A percentile compares a stretch with the other conserved stretches of the same genome.
Evolutionary conservation across 768 basidiomycete genomes (phyloP).

Genomic region (Tylopilus sp.): DNA sequence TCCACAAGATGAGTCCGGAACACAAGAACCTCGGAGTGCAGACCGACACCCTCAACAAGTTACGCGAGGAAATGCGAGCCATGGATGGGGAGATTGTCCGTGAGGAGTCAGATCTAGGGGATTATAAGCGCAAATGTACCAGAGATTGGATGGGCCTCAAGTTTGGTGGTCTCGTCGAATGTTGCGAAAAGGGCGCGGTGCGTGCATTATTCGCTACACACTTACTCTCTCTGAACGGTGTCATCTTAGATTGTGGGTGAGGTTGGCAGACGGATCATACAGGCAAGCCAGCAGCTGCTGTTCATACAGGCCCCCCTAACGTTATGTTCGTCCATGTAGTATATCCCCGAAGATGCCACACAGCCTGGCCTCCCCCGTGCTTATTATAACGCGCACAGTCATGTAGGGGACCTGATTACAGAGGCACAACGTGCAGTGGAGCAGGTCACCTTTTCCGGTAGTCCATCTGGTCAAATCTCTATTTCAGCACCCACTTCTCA

Average conservation of each 20-base stretch:
- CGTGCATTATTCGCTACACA: conserved; percentile 14
- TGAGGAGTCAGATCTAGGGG: conserved; percentile 76
- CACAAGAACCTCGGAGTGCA: conserved; percentile 79
- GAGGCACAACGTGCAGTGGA: conserved; percentile 59
- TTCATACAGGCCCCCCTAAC: conserved; percentile 1
- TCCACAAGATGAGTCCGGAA: conserved; percentile 85
- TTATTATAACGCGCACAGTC: conserved; percentile 65
- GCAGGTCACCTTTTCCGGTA: conserved; percentile 47
- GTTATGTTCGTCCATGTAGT: conserved; percentile 35
- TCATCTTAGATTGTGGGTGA: conserved; percentile 43
- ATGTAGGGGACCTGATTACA: conserved; percentile 55
- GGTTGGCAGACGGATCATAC: conserved; percentile 45
- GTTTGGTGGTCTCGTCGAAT: conserved; percentile 83
- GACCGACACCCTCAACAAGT: conserved; percentile 63
- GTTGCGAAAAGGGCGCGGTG: conserved; percentile 74
- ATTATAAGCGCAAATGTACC: conserved; percentile 74
- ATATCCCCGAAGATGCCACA: conserved; percentile 78
- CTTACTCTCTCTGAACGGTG: not conserved
- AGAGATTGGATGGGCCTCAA: conserved; percentile 76
- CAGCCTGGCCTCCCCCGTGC: conserved; percentile 75
- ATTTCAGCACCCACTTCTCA: conserved; percentile 1
- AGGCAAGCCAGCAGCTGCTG: conserved; percentile 24
- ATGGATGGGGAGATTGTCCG: conserved; percentile 82
- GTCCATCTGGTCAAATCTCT: conserved; percentile 26
- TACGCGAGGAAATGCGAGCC: conserved; percentile 71